phyloP scores from a whole-genome alignment of 2,329 filamentous ascomycete genomes.

The Colletotrichum plurivorum region DNA sequence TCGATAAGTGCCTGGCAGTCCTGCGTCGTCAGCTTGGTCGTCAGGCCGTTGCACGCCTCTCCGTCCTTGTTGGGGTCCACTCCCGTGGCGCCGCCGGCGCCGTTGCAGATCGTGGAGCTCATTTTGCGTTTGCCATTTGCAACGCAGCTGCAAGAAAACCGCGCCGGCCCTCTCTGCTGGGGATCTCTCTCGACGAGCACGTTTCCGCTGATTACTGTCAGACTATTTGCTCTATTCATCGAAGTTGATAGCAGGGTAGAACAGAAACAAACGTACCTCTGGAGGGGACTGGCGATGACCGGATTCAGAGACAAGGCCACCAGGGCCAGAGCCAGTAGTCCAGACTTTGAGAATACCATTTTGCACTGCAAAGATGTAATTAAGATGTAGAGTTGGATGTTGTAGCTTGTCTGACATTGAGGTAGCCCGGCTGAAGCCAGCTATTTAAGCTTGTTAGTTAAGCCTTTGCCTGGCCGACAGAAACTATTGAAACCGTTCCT shows the following conservation, averaged over 20 bases:
- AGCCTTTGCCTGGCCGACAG: rapidly evolving
- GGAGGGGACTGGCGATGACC: not conserved
- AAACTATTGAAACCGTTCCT: not conserved
- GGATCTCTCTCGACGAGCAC: not conserved
- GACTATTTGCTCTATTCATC: too few relatives aligned
- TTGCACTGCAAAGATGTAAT: not conserved
- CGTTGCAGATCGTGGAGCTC: constrained; percentile 1
- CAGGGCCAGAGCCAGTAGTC: not conserved
- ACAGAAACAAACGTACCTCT: not conserved
- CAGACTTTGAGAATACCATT: not conserved
- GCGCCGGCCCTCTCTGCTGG: not conserved
- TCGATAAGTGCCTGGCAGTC: constrained; percentile 10
- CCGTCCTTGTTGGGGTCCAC: constrained; percentile 2
- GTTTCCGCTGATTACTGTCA: not conserved
- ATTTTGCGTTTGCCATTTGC: not conserved
- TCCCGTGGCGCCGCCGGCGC: constrained; percentile 1
- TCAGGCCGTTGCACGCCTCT: not conserved
- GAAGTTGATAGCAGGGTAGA: too few relatives aligned
- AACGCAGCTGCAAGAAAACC: constrained; percentile 12
- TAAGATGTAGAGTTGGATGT: not conserved
- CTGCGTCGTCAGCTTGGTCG: constrained; percentile 3
- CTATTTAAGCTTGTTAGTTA: not conserved
- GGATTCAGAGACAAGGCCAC: not conserved
- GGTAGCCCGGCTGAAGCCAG: rapidly evolving
- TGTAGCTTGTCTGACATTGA: not conserved